A percentile compares a stretch with the other conserved stretches of the same genome.
Evolutionary conservation across 331 rosid genomes (phyloP).

Genomic region (Spiraea crenata): DNA sequence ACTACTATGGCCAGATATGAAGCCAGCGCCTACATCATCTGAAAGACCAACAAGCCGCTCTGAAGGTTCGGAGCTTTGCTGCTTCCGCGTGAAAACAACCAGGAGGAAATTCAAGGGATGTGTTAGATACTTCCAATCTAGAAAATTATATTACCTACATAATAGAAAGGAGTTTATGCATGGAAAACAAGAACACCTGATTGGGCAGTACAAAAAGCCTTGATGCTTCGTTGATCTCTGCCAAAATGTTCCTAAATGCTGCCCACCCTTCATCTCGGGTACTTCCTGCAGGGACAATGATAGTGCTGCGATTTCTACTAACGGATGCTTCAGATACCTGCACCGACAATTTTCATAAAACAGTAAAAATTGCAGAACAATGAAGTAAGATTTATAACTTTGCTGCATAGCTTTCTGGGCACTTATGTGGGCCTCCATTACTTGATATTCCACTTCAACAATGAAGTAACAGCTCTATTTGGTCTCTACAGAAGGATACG

Average conservation of each 20-base stretch:
- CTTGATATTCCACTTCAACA: background rate
- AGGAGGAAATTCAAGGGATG: conserved; percentile 23
- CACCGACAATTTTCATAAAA: conserved; percentile 24
- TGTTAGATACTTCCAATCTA: conserved; percentile 15
- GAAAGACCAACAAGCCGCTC: conserved; percentile 93
- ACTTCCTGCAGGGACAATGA: conserved; percentile 98
- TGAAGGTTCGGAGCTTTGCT: conserved; percentile 88
- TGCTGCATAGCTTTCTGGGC: background rate
- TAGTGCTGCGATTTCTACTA: conserved; percentile 97
- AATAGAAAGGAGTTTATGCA: conserved; percentile 18
- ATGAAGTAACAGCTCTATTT: background rate
- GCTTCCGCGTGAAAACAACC: conserved; percentile 34
- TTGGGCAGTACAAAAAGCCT: conserved; percentile 89
- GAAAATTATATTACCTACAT: conserved; percentile 8
- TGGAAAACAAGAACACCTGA: conserved; percentile 61
- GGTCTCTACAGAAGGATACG: background rate
- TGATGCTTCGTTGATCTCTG: conserved; percentile 93
- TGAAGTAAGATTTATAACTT: background rate
- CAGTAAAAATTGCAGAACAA: background rate
- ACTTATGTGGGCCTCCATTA: background rate
- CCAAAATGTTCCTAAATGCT: conserved; percentile 93
- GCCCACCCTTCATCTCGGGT: conserved; percentile 98
- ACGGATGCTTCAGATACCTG: conserved; percentile 99
- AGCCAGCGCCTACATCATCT: conserved; percentile 99
- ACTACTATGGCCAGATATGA: conserved; percentile 90